A percentile compares a stretch with the other conserved stretches of the same genome.
phyloP scores from a whole-genome alignment of 2,329 filamentous ascomycete species.

The Rugonectria rugulosa region DNA sequence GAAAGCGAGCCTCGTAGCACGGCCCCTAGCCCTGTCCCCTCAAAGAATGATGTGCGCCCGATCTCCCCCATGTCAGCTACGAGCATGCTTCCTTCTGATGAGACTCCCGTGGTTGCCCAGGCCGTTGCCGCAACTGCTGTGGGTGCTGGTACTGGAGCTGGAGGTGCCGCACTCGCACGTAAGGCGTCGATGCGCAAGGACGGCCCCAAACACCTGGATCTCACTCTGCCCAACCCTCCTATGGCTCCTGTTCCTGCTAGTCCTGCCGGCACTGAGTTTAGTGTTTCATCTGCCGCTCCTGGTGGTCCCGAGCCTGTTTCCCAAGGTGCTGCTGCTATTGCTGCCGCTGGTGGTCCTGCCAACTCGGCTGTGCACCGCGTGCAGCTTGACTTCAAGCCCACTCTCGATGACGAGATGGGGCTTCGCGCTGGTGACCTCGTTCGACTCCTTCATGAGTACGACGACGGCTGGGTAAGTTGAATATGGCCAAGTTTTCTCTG shows the following conservation, averaged over 20 bases:
- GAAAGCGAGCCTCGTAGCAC: conserved; percentile 35
- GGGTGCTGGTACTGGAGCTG: conserved; percentile 49
- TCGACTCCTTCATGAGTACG: conserved; percentile 91
- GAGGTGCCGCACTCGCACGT: conserved; percentile 53
- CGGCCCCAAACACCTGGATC: conserved; percentile 58
- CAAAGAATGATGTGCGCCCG: conserved; percentile 20
- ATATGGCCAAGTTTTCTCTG: background rate
- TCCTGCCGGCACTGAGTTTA: conserved; percentile 70
- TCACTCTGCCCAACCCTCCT: conserved; percentile 55
- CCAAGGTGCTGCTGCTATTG: conserved; percentile 65
- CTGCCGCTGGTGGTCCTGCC: conserved; percentile 66
- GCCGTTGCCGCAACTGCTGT: conserved; percentile 44
- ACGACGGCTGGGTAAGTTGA: conserved; percentile 91
- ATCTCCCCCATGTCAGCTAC: conserved; percentile 12
- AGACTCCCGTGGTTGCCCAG: conserved; percentile 42
- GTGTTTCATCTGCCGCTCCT: conserved; percentile 61
- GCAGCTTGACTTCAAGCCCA: conserved; percentile 92
- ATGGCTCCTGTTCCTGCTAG: conserved; percentile 57
- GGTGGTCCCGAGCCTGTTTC: conserved; percentile 52
- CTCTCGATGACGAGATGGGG: conserved; percentile 89
- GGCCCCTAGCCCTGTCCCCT: conserved; percentile 46
- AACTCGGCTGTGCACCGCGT: conserved; percentile 82
- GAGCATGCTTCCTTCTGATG: background rate
- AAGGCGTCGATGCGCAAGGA: conserved; percentile 65
- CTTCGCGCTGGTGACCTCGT: conserved; percentile 84